Conservation (phyloP, 768 basidiomycete genomes). For the Artomyces pyxidatus region DNA sequence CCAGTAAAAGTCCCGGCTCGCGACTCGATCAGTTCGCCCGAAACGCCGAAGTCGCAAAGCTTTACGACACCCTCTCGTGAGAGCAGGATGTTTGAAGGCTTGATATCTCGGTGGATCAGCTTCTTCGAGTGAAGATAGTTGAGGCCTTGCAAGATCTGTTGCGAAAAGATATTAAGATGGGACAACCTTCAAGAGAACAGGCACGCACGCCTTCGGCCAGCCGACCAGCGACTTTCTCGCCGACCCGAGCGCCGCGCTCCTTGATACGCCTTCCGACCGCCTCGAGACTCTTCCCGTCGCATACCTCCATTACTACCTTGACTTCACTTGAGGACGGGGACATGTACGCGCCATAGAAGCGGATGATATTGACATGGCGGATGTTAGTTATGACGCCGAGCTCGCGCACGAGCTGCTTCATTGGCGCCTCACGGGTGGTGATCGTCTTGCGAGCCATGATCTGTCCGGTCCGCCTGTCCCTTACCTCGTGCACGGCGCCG, state of each 20-base stretch:
- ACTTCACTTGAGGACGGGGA: constrained; percentile 84
- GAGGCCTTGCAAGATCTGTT: constrained; percentile 82
- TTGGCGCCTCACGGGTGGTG: constrained; percentile 82
- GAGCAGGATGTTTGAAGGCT: constrained; percentile 88
- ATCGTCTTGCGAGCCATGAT: constrained; percentile 95
- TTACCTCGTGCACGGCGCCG: constrained; percentile 92
- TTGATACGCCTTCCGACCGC: constrained; percentile 79
- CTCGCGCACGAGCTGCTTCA: constrained; percentile 90
- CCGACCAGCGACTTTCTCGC: constrained; percentile 84
- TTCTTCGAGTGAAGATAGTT: constrained; percentile 84
- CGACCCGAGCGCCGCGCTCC: constrained; percentile 67
- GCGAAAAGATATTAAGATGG: constrained; percentile 3
- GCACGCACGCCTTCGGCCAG: constrained; percentile 82
- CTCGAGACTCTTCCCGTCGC: constrained; percentile 87
- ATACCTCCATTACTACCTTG: constrained; percentile 89
- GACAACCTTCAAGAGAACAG: constrained; percentile 8
- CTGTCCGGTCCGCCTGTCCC: constrained; percentile 66
- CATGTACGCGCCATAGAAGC: constrained; percentile 90
- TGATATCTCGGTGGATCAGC: constrained; percentile 95
- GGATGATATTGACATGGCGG: constrained; percentile 79
- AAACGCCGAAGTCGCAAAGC: constrained; percentile 94
- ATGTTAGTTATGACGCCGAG: constrained; percentile 83
- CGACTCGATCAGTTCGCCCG: constrained; percentile 88
- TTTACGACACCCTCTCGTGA: constrained; percentile 87
- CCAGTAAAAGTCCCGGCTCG: constrained; percentile 95